Conservation (phyloP, 176 grass and related monocot species). For the Puya raimondii region DNA sequence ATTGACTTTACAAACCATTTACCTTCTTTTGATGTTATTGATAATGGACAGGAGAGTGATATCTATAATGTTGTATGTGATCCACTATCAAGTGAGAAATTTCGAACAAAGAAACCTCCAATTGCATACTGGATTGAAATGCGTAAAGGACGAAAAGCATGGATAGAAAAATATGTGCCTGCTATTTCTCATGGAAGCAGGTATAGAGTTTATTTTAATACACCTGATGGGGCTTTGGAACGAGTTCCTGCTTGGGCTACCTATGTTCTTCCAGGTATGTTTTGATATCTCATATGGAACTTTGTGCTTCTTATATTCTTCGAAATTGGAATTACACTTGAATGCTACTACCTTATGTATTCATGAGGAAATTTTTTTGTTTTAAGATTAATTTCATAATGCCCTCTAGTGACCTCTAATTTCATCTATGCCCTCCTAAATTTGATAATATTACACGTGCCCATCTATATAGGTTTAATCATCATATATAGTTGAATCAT, state of each 20-base stretch:
- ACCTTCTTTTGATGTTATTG: slow-evolving; percentile 65
- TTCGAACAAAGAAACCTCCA: slow-evolving; percentile 65
- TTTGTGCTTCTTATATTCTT: slow-evolving; percentile 12
- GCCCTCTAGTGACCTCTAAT: no score
- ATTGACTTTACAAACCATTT: slow-evolving; percentile 13
- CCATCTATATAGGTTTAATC: not conserved
- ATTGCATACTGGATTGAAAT: slow-evolving; percentile 93
- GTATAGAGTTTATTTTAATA: slow-evolving; percentile 96
- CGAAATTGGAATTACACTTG: not conserved
- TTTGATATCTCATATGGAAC: not conserved
- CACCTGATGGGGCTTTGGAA: slow-evolving; percentile 85
- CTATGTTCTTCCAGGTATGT: slow-evolving; percentile 79
- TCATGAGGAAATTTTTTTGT: no score
- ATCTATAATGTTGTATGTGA: slow-evolving; percentile 54
- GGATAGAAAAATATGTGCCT: slow-evolving; percentile 78
- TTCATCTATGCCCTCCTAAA: no score
- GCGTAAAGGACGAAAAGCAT: slow-evolving; percentile 73
- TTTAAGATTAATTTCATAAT: no score
- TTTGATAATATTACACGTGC: no score
- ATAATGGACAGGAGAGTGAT: slow-evolving; percentile 51
- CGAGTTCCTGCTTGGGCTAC: slow-evolving; percentile 90
- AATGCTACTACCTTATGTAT: not conserved
- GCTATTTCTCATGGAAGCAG: slow-evolving; percentile 64
- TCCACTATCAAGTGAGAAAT: slow-evolving; percentile 61
- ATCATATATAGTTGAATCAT: no score